Conservation (phyloP, 2,329 filamentous ascomycete species). For the Dothidotthia symphoricarpi region DNA sequence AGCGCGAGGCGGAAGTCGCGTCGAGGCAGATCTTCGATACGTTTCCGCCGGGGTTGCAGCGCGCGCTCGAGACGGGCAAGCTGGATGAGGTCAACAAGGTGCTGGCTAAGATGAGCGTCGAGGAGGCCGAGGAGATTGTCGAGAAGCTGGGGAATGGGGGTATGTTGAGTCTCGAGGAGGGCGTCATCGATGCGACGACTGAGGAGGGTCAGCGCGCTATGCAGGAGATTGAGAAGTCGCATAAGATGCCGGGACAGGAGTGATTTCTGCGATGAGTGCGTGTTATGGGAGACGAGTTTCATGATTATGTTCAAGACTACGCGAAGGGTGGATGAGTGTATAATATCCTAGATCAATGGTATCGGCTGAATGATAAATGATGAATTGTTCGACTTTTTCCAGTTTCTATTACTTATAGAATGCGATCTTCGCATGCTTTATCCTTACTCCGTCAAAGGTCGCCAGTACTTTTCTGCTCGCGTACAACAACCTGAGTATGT, state of each 20-base stretch:
- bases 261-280: background rate
- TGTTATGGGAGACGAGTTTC: background rate
- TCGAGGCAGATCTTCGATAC: slow-evolving; percentile 73
- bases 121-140: slow-evolving; percentile 82
- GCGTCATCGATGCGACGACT: slow-evolving; percentile 93
- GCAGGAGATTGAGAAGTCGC: slow-evolving; percentile 60
- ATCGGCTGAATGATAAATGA: too few species aligned
- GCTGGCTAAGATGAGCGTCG: slow-evolving; percentile 81
- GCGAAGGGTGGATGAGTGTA: too few species aligned
- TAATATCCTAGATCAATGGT: too few species aligned
- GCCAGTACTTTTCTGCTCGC: too few species aligned
- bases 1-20: slow-evolving; percentile 60
- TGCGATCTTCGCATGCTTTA: too few species aligned
- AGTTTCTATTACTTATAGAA: too few species aligned
- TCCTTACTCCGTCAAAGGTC: too few species aligned
- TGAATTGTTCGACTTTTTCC: too few species aligned
- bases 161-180: slow-evolving; percentile 85
- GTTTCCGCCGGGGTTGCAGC: slow-evolving; percentile 77
- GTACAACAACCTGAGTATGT: too few species aligned
- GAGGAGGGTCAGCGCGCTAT: slow-evolving; percentile 77
- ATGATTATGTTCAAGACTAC: too few species aligned
- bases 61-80: slow-evolving; percentile 82
- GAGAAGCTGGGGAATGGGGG: slow-evolving; percentile 78
- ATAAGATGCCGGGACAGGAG: slow-evolving; percentile 44
- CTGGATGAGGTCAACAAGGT: slow-evolving; percentile 88